Percentiles rank a stretch among this genome's conserved stretches.
Evolutionary conservation across 805 yeast genomes (phyloP).

Genomic region (Candida maltosa): DNA sequence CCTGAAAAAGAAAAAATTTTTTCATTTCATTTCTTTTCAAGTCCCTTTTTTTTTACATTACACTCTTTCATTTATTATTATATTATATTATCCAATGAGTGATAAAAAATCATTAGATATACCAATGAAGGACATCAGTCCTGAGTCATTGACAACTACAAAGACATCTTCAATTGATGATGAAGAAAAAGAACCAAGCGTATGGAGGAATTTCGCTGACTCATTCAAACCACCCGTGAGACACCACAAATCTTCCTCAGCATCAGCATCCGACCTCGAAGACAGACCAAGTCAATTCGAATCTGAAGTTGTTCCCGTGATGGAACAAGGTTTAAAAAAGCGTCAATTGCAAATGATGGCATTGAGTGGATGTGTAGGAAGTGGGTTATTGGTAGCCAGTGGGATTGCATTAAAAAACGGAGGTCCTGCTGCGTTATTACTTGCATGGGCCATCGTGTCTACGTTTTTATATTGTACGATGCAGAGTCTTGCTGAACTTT

Average conservation of each 20-base stretch:
- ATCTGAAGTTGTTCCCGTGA: slow-evolving; percentile 3
- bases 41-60: too few relatives aligned
- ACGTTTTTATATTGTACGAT: slow-evolving; percentile 39
- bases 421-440: slow-evolving; percentile 30
- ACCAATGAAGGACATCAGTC: slow-evolving; percentile 1
- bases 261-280: slow-evolving; percentile 4
- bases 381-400: slow-evolving; percentile 38
- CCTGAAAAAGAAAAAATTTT: too few relatives aligned
- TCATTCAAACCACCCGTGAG: slow-evolving; percentile 28
- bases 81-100: too few relatives aligned
- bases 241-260: slow-evolving; percentile 10
- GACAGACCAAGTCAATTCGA: slow-evolving; percentile 6
- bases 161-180: slow-evolving; percentile 1
- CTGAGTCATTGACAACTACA: background rate
- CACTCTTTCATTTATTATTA: too few relatives aligned
- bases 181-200: background rate
- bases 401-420: slow-evolving; percentile 30
- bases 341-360: slow-evolving; percentile 38
- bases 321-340: slow-evolving; percentile 23
- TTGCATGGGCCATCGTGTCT: slow-evolving; percentile 38
- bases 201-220: slow-evolving; percentile 23
- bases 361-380: slow-evolving; percentile 41
- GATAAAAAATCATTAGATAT: slow-evolving; percentile 1
- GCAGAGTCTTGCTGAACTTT: slow-evolving; percentile 40
- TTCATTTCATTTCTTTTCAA: too few relatives aligned